phyloP scores from a whole-genome alignment of 768 basidiomycete genomes.

The Lepiota venenata region DNA sequence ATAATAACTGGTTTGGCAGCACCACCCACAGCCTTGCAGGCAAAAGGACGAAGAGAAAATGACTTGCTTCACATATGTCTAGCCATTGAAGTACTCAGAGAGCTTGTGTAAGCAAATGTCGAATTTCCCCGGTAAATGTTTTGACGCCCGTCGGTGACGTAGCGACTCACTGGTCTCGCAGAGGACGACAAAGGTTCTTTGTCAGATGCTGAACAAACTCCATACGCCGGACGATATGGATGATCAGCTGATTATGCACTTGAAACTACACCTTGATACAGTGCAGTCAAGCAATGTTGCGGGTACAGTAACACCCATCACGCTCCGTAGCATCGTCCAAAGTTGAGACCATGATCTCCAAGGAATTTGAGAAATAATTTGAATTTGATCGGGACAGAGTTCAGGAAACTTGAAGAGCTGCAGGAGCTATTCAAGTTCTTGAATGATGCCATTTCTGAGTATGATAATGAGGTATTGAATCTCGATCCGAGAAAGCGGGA shows the following conservation, averaged over 20 bases:
- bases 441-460: too few relatives aligned
- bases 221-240: conserved; percentile 70
- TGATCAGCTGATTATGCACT: conserved; percentile 59
- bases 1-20: neutral
- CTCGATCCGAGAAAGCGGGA: too few relatives aligned
- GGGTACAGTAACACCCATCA: too few relatives aligned
- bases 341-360: too few relatives aligned
- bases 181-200: conserved; percentile 67
- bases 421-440: too few relatives aligned
- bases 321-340: too few relatives aligned
- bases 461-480: too few relatives aligned
- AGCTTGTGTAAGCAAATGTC: conserved; percentile 2
- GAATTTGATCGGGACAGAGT: too few relatives aligned
- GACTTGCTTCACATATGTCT: conserved; percentile 50
- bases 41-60: conserved; percentile 13
- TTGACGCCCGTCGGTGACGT: neutral
- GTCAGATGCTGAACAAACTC: conserved; percentile 60
- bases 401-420: too few relatives aligned
- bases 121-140: conserved; percentile 4
- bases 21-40: conserved; percentile 9
- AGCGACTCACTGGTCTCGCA: conserved; percentile 22
- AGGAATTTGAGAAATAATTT: too few relatives aligned
- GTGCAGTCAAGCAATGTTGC: conserved; percentile 28
- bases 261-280: conserved; percentile 61
- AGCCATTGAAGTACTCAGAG: conserved; percentile 51